Evolutionary conservation across 2,329 filamentous ascomycete genomes (phyloP), one percentile per base, ranked within the genome.

Genomic region (Colletotrichum sp.): DNA sequence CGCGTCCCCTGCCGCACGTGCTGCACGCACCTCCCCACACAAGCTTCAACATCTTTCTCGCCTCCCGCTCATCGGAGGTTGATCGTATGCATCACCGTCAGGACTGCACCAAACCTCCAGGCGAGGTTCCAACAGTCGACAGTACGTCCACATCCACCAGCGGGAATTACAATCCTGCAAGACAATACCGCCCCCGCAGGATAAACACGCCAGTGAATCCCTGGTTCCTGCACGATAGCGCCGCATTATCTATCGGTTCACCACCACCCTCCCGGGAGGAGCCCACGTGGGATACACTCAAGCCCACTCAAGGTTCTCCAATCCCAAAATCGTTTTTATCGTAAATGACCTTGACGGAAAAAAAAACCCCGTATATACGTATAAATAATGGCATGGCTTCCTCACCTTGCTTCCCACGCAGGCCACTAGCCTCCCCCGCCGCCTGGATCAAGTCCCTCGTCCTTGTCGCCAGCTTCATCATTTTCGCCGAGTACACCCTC

Each of bases 381-480:
- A 76, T 70, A 75, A 58, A 76, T 55, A 60, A 77, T 77, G 76
- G 74, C 30, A 77, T 77, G 76, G 71, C 60, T 61, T 71, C 70
- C 69, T 64, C 66, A 52, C 34, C 28, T 5, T 52, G 69, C 32
- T 62, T 66, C 74, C 72, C 75, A 30, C 56, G 72, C 39, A 67
- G 73, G 30, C 72, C 36, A 15, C 34, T 76, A 25, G 72, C 62
- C 28, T 76, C 66, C 25, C 67, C 73, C 32, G 52, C 74, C 36
- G 65, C 76, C 68, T 77, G 76, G 70, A 30, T 77, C 32, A 77
- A 74, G 71, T 70, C 67, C 32, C 61, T 77, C 71, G 66, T 75
- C 18, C 39, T 77, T 56, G 15, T 72, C 65, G 43, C 70, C n/a
- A 74, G 71, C 52, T 62, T 73, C 52, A 36, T 75, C 60, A 36